Evolutionary conservation across 768 basidiomycete genomes (phyloP).

Genomic region (Dentipellis sp.): DNA sequence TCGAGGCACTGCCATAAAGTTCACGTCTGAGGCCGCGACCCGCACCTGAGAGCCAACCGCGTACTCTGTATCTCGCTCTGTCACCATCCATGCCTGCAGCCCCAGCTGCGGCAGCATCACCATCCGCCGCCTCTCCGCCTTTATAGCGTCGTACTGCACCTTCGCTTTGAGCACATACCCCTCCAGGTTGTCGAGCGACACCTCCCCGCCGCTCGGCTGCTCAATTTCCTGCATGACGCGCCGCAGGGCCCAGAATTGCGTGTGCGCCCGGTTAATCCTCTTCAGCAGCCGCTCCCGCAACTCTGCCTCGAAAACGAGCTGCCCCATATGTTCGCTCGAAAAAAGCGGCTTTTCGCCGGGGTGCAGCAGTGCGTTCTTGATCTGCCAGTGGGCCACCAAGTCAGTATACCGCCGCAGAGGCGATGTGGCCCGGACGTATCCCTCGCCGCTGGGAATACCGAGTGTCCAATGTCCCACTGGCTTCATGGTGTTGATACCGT

Average conservation of each 20-base stretch:
- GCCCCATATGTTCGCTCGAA: slow-evolving; percentile 34
- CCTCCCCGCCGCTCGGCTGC: no score
- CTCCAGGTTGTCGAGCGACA: no score
- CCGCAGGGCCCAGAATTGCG: slow-evolving; percentile 28
- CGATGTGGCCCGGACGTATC: slow-evolving; percentile 78
- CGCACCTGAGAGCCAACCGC: no score
- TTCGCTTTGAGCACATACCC: no score
- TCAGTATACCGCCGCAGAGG: slow-evolving; percentile 84
- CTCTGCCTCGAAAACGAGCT: slow-evolving; percentile 29
- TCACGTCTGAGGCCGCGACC: no score
- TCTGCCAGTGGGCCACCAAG: slow-evolving; percentile 85
- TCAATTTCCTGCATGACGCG: no score
- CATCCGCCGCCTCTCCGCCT: no score
- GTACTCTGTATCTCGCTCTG: no score
- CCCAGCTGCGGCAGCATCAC: no score
- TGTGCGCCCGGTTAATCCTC: slow-evolving; percentile 22
- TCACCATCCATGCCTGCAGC: no score
- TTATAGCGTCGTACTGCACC: no score
- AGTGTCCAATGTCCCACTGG: slow-evolving; percentile 60
- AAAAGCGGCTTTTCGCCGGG: slow-evolving; percentile 29
- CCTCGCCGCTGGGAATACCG: slow-evolving; percentile 63
- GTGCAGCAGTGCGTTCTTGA: slow-evolving; percentile 64
- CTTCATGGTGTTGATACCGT: slow-evolving; percentile 36
- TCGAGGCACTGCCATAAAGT: no score
- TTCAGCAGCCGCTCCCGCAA: slow-evolving; percentile 26